Evolutionary conservation across 305 asterid species (phyloP).

Genomic region (Rubia peregrina): DNA sequence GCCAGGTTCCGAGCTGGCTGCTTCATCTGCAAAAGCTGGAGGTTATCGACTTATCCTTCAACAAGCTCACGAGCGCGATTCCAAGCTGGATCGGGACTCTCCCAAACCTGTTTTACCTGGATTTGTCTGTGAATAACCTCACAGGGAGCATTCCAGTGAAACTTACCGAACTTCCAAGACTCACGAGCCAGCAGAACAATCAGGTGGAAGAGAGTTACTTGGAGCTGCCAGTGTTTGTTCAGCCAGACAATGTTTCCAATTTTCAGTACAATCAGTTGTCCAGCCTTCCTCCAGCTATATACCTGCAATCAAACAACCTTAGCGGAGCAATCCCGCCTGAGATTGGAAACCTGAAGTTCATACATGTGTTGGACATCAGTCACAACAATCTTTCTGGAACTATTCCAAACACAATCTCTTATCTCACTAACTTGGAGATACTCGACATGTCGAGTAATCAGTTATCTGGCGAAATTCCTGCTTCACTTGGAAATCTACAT

Average conservation of each 20-base stretch:
- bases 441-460: conserved; percentile 33
- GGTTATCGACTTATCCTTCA: conserved; percentile 67
- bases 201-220: conserved; percentile 43
- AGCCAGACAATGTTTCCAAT: conserved; percentile 65
- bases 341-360: conserved; percentile 30
- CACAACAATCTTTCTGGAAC: conserved; percentile 30
- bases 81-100: conserved; percentile 71
- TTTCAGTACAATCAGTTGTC: conserved; percentile 42
- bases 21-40: conserved; percentile 44
- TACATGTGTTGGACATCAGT: conserved; percentile 27
- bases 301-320: conserved; percentile 26
- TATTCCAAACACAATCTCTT: conserved; percentile 32
- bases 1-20: conserved; percentile 67
- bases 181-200: conserved; percentile 44
- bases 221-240: conserved; percentile 79
- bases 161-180: conserved; percentile 42
- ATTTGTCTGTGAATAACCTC: conserved; percentile 57
- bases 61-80: conserved; percentile 47
- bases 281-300: conserved; percentile 35
- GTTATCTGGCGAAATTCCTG: conserved; percentile 36
- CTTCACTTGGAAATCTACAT: conserved; percentile 31
- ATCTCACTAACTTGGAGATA: conserved; percentile 35
- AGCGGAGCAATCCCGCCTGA: conserved; percentile 31
- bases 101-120: conserved; percentile 78
- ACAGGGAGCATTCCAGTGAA: conserved; percentile 62